Percentiles rank a stretch among this genome's conserved stretches.
Evolutionary conservation across 345 rosid genomes (phyloP).

Genomic region (thale cress (Arabidopsis thaliana)): DNA sequence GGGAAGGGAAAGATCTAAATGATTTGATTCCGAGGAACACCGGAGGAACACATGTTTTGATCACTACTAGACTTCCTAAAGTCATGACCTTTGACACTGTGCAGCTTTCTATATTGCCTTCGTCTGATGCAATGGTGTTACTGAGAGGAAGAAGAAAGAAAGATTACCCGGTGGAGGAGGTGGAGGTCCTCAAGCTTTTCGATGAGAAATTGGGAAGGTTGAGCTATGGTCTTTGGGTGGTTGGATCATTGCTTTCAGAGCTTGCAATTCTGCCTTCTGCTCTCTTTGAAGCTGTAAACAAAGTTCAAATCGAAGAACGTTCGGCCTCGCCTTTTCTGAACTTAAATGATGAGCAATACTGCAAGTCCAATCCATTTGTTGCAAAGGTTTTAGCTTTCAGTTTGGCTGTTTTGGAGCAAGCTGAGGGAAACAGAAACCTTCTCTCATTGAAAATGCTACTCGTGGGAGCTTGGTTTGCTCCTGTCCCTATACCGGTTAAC

Average conservation of each 20-base stretch:
- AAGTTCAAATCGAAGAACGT: slow-evolving; percentile 60
- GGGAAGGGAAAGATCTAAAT: slow-evolving; percentile 92
- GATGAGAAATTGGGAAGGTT: slow-evolving; percentile 76
- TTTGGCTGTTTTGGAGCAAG: slow-evolving; percentile 67
- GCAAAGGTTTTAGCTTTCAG: slow-evolving; percentile 66
- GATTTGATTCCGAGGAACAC: slow-evolving; percentile 89
- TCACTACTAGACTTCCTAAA: slow-evolving; percentile 79
- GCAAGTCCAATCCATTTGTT: slow-evolving; percentile 70
- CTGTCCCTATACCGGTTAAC: slow-evolving; percentile 63
- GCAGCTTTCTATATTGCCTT: slow-evolving; percentile 61
- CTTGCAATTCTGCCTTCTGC: slow-evolving; percentile 70
- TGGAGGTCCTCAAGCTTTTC: slow-evolving; percentile 65
- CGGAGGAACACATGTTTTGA: slow-evolving; percentile 81
- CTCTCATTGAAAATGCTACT: slow-evolving; percentile 79
- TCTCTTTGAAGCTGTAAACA: slow-evolving; percentile 75
- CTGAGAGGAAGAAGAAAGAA: slow-evolving; percentile 72
- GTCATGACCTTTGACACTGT: slow-evolving; percentile 75
- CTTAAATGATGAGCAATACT: slow-evolving; percentile 65
- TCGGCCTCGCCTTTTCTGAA: slow-evolving; percentile 51
- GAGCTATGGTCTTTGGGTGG: slow-evolving; percentile 76
- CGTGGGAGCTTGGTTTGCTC: slow-evolving; percentile 92
- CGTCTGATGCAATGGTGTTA: slow-evolving; percentile 73
- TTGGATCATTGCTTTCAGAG: slow-evolving; percentile 81
- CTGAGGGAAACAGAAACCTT: slow-evolving; percentile 62
- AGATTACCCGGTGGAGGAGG: slow-evolving; percentile 64